Percentiles rank a stretch among this genome's conserved stretches.
These are phyloP conservation scores for Albifimbria verrucaria DNA, from an alignment of 2,329 filamentous ascomycete genomes.

Conservation along the genomic window DNA sequence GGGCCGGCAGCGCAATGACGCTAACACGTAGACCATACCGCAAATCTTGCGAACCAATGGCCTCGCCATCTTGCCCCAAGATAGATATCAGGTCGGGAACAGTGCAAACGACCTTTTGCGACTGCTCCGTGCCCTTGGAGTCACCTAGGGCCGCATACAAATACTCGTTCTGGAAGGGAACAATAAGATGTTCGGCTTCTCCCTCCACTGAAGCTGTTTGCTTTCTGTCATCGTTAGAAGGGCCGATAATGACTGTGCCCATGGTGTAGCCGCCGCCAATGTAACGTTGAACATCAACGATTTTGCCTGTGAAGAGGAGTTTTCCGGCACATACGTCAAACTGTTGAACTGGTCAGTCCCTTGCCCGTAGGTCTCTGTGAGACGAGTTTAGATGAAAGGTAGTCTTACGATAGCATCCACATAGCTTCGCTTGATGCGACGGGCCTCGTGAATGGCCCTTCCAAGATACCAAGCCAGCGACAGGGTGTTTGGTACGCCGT, in stretches of 20 bases:
- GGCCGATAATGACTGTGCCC: conserved; percentile 32
- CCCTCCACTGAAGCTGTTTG: conserved; percentile 14
- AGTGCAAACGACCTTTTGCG: conserved; percentile 28
- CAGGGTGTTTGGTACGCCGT: conserved; percentile 28
- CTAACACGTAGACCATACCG: conserved; percentile 48
- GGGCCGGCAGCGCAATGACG: conserved; percentile 47
- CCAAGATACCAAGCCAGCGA: conserved; percentile 32
- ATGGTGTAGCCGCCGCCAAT: conserved; percentile 38
- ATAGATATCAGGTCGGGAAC: conserved; percentile 35
- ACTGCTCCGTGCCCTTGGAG: conserved; percentile 22
- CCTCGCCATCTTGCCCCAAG: conserved; percentile 41
- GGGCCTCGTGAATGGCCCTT: conserved; percentile 25
- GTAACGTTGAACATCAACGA: conserved; percentile 34
- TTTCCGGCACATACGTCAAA: conserved; percentile 39
- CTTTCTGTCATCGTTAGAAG: conserved; percentile 26
- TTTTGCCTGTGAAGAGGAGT: conserved; percentile 36
- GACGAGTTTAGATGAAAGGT: too few species aligned
- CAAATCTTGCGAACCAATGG: conserved; percentile 46
- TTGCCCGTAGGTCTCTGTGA: too few species aligned
- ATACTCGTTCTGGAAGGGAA: conserved; percentile 41
- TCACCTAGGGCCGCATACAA: conserved; percentile 33
- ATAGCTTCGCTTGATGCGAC: conserved; percentile 22
- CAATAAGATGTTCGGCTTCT: conserved; percentile 29
- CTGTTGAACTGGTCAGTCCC: too few species aligned
- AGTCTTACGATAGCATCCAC: conserved; percentile 25